phyloP scores from a whole-genome alignment of 257 asterid species.

The Nicotiana attenuata region DNA sequence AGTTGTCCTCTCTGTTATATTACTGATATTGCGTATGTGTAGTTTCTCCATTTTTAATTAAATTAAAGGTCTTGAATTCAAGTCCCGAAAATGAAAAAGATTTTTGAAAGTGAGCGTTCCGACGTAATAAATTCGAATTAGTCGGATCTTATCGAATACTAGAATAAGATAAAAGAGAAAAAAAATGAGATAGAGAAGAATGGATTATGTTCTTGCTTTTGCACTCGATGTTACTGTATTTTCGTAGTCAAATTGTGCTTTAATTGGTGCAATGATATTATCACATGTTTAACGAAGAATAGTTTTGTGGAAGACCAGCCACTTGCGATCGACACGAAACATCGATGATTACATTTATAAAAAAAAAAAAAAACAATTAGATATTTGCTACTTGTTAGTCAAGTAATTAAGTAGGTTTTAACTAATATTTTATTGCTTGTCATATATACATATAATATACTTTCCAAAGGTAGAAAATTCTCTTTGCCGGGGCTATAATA shows the following conservation, averaged over 20 bases:
- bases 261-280: background rate
- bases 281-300: background rate
- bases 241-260: background rate
- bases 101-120: too few relatives aligned
- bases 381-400: background rate
- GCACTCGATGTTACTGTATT: background rate
- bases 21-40: too few relatives aligned
- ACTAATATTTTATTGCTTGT: background rate
- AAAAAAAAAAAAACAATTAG: background rate
- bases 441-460: background rate
- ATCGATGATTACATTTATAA: background rate
- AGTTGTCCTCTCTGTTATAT: too few relatives aligned
- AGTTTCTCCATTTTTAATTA: too few relatives aligned
- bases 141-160: too few relatives aligned
- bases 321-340: background rate
- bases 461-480: background rate
- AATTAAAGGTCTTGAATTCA: too few relatives aligned
- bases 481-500: background rate
- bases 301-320: background rate
- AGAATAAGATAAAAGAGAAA: too few relatives aligned
- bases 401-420: background rate
- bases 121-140: too few relatives aligned
- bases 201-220: too few relatives aligned
- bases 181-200: too few relatives aligned
- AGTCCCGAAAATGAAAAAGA: too few relatives aligned